phyloP scores from a whole-genome alignment of 2,329 filamentous ascomycete genomes.

The Colletotrichum siamense region DNA sequence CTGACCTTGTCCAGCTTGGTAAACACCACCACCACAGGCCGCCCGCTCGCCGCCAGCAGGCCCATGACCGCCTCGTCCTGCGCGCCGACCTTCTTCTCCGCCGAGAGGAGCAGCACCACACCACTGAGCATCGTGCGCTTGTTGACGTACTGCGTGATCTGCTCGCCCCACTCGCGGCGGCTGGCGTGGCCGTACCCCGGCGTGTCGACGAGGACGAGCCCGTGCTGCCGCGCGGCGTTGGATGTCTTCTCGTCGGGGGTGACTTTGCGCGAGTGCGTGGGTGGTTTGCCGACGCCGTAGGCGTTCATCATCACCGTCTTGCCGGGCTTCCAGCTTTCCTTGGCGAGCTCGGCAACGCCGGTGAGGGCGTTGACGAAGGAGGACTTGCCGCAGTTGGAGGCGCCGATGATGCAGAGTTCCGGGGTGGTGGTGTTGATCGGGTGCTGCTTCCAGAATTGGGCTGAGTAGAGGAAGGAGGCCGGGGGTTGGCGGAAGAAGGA shows the following conservation, averaged over 20 bases:
- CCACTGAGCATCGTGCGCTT: conserved; percentile 53
- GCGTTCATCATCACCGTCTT: conserved; percentile 61
- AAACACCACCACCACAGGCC: conserved; percentile 55
- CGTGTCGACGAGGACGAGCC: conserved; percentile 56
- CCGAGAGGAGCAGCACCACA: conserved; percentile 59
- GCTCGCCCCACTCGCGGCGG: conserved; percentile 54
- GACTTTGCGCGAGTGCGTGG: background rate
- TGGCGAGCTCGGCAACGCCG: conserved; percentile 50
- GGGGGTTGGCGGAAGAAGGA: conserved; percentile 11
- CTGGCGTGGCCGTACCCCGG: conserved; percentile 56
- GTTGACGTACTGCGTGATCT: conserved; percentile 57
- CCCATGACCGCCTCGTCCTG: conserved; percentile 53
- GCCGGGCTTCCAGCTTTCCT: conserved; percentile 56
- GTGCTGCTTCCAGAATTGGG: conserved; percentile 52
- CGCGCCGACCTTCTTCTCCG: conserved; percentile 55
- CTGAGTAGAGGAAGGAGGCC: conserved; percentile 53
- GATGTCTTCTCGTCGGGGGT: background rate
- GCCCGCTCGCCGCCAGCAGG: conserved; percentile 49
- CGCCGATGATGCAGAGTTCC: conserved; percentile 79
- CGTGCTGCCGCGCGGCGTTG: conserved; percentile 39
- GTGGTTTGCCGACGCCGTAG: conserved; percentile 52
- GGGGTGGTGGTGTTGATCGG: conserved; percentile 57
- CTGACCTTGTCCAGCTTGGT: conserved; percentile 63
- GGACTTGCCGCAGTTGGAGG: conserved; percentile 90
- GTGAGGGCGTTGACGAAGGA: conserved; percentile 85